A percentile compares a stretch with the other conserved stretches of the same genome.
Conservation (phyloP, 352 stramenopile genomes). For the Pythium phragmitis region DNA sequence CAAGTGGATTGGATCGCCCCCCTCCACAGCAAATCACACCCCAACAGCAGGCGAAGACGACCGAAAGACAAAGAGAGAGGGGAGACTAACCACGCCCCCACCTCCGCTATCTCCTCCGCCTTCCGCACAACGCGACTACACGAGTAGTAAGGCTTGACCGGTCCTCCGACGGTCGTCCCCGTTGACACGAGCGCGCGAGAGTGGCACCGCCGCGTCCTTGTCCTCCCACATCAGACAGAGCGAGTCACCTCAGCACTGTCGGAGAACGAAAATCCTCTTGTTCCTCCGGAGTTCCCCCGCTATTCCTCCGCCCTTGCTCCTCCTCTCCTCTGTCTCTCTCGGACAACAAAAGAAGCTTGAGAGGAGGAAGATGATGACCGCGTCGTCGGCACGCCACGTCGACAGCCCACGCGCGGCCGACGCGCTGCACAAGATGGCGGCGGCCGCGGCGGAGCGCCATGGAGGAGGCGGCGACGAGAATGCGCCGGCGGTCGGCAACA, state of each 20-base stretch:
- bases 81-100: not conserved
- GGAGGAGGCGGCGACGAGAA: constrained; percentile 16
- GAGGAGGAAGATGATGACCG: constrained; percentile 19
- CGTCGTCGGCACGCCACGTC: constrained; percentile 8
- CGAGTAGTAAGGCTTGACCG: too few species aligned
- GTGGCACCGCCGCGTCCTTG: constrained; percentile 9
- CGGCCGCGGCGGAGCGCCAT: constrained; percentile 1
- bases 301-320: not conserved
- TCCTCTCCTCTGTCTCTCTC: constrained; percentile 1
- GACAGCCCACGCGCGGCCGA: constrained; percentile 15
- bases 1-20: not conserved
- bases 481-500: constrained; percentile 24
- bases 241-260: not conserved
- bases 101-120: too few species aligned
- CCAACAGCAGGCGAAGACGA: constrained; percentile 1
- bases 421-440: constrained; percentile 24
- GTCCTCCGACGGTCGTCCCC: too few species aligned
- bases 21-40: not conserved
- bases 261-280: not conserved
- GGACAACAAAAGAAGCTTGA: not conserved
- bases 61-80: not conserved
- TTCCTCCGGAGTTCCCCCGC: not conserved
- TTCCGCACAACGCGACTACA: constrained; percentile 12
- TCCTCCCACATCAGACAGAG: not conserved
- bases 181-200: not conserved